Percentiles rank a stretch among this genome's conserved stretches.
phyloP scores from a whole-genome alignment of 257 asterid genomes.

The Coffea canephora region DNA sequence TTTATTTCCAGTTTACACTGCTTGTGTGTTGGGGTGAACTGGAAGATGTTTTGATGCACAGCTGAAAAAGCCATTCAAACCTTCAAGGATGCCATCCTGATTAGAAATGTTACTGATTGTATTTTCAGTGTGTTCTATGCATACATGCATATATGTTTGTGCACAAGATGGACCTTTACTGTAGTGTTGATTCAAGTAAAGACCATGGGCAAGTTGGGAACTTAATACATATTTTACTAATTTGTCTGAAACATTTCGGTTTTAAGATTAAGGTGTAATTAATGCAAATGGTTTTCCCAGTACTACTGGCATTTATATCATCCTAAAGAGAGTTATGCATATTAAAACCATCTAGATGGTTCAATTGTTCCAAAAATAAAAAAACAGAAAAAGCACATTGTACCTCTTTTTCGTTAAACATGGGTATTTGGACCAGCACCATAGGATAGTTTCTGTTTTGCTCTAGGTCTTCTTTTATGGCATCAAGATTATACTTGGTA shows the following conservation, averaged over 20 bases:
- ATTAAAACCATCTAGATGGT: not conserved
- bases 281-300: not conserved
- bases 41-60: not conserved
- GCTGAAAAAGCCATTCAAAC: not conserved
- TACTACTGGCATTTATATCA: not conserved
- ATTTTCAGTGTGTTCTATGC: not conserved
- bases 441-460: constrained; percentile 49
- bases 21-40: not conserved
- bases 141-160: not conserved
- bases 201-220: not conserved
- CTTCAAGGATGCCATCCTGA: not conserved
- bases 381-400: not conserved
- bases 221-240: not conserved
- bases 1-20: not conserved
- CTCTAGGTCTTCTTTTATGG: constrained; percentile 62
- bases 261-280: not conserved
- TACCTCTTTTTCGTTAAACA: constrained; percentile 93
- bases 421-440: constrained; percentile 83
- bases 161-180: not conserved
- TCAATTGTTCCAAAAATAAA: not conserved
- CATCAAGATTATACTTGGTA: constrained; percentile 73
- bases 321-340: not conserved
- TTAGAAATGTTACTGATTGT: not conserved
- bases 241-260: not conserved
- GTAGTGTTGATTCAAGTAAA: not conserved